Evolutionary conservation across 768 basidiomycete species (phyloP), one percentile per base, ranked within the genome.

Genomic region (Rhizopogon vinicolor): DNA sequence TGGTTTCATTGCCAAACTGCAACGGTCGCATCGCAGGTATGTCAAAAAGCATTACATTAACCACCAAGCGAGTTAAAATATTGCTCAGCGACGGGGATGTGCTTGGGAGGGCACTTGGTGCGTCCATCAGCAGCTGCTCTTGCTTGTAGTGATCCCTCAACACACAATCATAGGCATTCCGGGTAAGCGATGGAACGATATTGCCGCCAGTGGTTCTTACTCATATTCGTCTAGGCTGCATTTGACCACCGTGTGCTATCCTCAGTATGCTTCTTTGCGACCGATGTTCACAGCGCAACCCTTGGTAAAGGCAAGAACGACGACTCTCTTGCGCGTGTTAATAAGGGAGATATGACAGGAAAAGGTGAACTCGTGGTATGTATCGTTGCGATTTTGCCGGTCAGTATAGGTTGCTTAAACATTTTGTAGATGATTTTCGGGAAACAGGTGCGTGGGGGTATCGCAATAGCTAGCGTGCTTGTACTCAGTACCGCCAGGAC

Each of bases 181-280:
- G 80, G n/a, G 80, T 82, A 62, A 52, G 73, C 52, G 5, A 51
- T 19, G 28, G 5, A 4, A 22, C 37, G 18, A 43, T 28, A 19
- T 55, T 49, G 7, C 48, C 16, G 18, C 58, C 37, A 22, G 39
- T 43, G 19, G 29, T 25, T 13, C 19, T 18, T 5, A 33, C 44
- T 61, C 44, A 64, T 51, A 13, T 14, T 3, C 42, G 41, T 16
- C 5, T 55, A 95, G 91, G 91, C 91, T 48, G 91, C 93, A 0
- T 94, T 98, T 65, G 89, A 98, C 67, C 74, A 79, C 5, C 84
- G 95, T 35, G 81, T 97, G 22, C 76, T 91, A 3, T 77, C 95
- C 1, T 80, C 91, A 0, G 90, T 96, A 41, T 97, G 94, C 72
- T 98, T 91, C 75, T 98, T 98, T 65, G 93, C 90, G 2, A 98